phyloP scores from a whole-genome alignment of 192 early-diverging fungal genomes.

The Coemansia sp. region DNA sequence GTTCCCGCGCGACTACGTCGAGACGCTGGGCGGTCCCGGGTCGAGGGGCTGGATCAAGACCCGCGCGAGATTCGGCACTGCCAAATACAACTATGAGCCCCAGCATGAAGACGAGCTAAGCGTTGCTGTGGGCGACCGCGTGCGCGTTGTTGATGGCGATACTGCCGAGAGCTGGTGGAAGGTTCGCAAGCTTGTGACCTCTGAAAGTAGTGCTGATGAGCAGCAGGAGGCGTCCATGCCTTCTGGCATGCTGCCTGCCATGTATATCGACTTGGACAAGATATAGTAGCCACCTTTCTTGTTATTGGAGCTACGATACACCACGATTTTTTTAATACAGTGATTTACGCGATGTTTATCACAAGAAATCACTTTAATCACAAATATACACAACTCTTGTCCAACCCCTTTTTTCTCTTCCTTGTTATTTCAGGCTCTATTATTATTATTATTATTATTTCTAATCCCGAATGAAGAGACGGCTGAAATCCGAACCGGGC shows the following conservation, averaged over 20 bases:
- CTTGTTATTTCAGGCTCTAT: neutral
- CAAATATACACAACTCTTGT: no score
- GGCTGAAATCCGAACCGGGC: no score
- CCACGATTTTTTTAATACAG: neutral
- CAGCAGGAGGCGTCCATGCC: no score
- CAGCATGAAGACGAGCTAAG: conserved; percentile 44
- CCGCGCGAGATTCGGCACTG: conserved; percentile 27
- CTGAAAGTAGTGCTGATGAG: neutral
- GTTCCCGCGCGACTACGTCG: conserved; percentile 42
- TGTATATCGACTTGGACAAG: conserved; percentile 49
- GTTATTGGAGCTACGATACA: neutral
- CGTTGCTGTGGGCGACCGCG: conserved; percentile 23
- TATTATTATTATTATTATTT: neutral
- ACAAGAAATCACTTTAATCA: no score
- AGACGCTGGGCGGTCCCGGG: conserved; percentile 26
- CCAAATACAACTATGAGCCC: conserved; percentile 42
- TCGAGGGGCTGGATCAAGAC: conserved; percentile 42
- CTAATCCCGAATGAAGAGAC: neutral
- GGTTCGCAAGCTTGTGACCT: conserved; percentile 15
- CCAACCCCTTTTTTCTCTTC: neutral
- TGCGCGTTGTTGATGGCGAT: conserved; percentile 41
- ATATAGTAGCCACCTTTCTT: neutral
- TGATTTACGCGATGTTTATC: no score
- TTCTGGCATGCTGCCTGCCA: conserved; percentile 42
- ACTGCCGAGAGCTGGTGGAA: conserved; percentile 48